Base-by-base conservation (phyloP, 2,329 filamentous ascomycete species). In the Colletotrichum cuscutae region DNA sequence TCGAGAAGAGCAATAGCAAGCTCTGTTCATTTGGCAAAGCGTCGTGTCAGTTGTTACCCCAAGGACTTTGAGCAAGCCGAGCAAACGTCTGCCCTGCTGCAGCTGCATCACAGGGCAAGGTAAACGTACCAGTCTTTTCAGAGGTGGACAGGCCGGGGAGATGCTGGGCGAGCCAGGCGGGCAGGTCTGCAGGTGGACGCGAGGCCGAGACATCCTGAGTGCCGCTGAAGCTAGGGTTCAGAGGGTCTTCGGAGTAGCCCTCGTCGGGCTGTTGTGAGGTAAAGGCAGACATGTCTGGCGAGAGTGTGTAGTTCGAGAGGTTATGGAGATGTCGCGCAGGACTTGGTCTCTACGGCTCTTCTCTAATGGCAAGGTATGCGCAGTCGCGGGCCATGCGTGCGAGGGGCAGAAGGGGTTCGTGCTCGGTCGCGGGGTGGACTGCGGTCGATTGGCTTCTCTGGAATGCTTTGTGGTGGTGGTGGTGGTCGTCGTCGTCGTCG, bases 171-270 rank as follows among this genome's bases (percentile, higher is more conserved):
- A 90, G 80, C 86, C 86, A 89, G 73, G 84, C 80, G 32, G 86
- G 84, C 59, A 89, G 80, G 57, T 88, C 86, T 32, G 82, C 80
- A 54, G 82, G 80, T 15, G 7, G 84, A 79, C 71, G 28, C 74
- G 74, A 83, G 68, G 75, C 79, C 77, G 77, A 65, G 62, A 37
- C 53, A 69, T 69, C 35, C 77, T 76, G 77, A 78, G 77, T 6
- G 79, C 76, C 19, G 76, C 78, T 57, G 77, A 77, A 72, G 66
- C 82, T 80, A 12, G 86, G 82, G 76, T 86, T 88, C 65, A 91
- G 82, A 71, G 89, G 89, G 76, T 95, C 94, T 80, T 97, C 94
- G 6, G 94, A 95, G 81, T 97, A 97, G 78, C 95, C 95, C 84
- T 97, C 95, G 84, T 97, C 94, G 71, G 95, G 89, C 81, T 91